Conservation (phyloP, 352 stramenopile species). For the Globisporangium acanthophoron region DNA sequence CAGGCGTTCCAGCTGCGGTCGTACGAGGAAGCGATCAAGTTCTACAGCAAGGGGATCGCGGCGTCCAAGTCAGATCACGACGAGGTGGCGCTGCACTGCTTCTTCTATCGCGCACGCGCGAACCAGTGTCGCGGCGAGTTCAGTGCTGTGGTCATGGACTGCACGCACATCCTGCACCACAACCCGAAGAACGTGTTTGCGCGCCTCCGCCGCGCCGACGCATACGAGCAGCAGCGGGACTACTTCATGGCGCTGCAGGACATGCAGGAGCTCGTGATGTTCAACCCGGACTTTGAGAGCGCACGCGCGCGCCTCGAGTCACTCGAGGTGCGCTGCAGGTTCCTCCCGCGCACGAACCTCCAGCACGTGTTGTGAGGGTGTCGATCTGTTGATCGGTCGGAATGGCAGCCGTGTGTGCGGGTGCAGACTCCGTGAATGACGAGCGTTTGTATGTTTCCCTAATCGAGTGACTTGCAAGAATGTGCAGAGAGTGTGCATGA, state of each 20-base stretch:
- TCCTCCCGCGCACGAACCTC: conserved; percentile 24
- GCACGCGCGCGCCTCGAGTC: conserved; percentile 32
- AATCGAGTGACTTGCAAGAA: too few species aligned
- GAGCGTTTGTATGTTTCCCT: too few species aligned
- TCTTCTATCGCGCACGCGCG: conserved; percentile 47
- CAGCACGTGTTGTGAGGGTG: conserved; percentile 8
- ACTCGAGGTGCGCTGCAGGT: conserved; percentile 36
- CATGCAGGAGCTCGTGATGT: conserved; percentile 44
- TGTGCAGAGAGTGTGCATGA: too few species aligned
- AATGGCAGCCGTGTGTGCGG: too few species aligned
- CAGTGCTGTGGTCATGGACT: conserved; percentile 42
- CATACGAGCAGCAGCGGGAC: conserved; percentile 53
- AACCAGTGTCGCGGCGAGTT: conserved; percentile 52
- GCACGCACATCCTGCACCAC: conserved; percentile 41
- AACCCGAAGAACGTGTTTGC: conserved; percentile 50
- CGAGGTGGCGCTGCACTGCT: conserved; percentile 49
- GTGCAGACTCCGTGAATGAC: too few species aligned
- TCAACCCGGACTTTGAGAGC: conserved; percentile 53
- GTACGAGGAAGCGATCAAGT: conserved; percentile 86
- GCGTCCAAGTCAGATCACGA: conserved; percentile 39
- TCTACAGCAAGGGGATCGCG: conserved; percentile 90
- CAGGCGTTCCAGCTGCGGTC: conserved; percentile 87
- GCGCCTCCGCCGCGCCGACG: conserved; percentile 41
- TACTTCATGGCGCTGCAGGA: conserved; percentile 53
- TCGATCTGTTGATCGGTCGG: too few species aligned